Conservation (phyloP, 1,284 basidiomycete genomes). For the Stereum hirsutum region DNA sequence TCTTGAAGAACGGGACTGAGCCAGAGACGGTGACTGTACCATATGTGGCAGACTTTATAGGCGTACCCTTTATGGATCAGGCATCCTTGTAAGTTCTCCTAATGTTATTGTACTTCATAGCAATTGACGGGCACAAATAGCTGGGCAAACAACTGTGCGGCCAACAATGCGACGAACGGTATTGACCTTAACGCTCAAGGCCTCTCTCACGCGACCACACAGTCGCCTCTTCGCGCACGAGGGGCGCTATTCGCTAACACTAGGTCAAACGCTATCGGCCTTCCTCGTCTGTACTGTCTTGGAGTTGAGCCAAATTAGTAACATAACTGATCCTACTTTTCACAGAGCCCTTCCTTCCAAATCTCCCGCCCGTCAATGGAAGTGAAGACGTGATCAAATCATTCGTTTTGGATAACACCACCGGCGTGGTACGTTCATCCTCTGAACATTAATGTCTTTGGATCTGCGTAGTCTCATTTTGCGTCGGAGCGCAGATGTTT, state of each 20-base stretch:
- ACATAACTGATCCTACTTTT: too few species aligned
- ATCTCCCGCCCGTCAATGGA: constrained; percentile 27
- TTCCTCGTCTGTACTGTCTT: too few species aligned
- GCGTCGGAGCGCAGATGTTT: constrained; percentile 42
- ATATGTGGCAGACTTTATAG: constrained; percentile 39
- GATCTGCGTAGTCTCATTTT: neutral
- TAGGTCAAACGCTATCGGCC: constrained; percentile 25
- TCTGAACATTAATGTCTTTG: neutral
- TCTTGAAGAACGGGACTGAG: constrained; percentile 35
- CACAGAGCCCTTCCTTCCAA: constrained; percentile 40
- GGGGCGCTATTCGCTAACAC: neutral
- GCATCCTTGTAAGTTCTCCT: constrained; percentile 37
- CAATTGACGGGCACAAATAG: constrained; percentile 19
- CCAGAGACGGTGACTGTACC: constrained; percentile 43
- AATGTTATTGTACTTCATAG: neutral
- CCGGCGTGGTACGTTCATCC: constrained; percentile 43
- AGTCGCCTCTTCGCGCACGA: neutral
- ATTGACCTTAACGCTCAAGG: constrained; percentile 24
- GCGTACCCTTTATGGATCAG: constrained; percentile 39
- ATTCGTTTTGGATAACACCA: constrained; percentile 50
- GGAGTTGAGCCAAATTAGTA: too few species aligned
- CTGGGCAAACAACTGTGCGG: constrained; percentile 54
- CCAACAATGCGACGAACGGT: constrained; percentile 44
- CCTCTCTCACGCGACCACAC: too few species aligned
- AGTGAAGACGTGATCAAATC: constrained; percentile 49